Evolutionary conservation across 805 yeast genomes (phyloP), one percentile per base, ranked within the genome.

Genomic region (Ogataea ramenticola): DNA sequence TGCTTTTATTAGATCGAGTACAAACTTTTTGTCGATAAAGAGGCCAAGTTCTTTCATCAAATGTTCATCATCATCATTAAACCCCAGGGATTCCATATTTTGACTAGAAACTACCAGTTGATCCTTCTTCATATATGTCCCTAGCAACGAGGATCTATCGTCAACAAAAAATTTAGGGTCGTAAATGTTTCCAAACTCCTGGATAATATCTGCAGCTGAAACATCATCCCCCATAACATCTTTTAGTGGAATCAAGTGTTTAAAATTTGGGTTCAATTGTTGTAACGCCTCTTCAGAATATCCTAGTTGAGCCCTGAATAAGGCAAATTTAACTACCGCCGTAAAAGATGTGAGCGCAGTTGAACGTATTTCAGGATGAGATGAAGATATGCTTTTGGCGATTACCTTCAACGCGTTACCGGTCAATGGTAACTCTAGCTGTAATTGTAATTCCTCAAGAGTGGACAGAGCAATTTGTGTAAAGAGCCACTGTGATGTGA

Each of bases 101-200:
- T 64, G 62, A 7, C 57, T 60, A 3, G 65, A 66, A 17, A 79
- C 64, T 2, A 72, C 88, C 19, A 59, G 56, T 60, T 82, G 54
- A 0, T 64, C 51, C 17, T 76, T 62, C 14, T 80, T 85, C 96
- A 96, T 87, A 42, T 83, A 82, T 9, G 85, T 61, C 79, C 89
- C 84, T 0, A 95, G 93, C 9, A 67, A 64, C 54, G 67, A 71
- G 2, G 74, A 65, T 42, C 72, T 74, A 27, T 72, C 72, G 53
- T 83, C 89, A 50, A 82, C 68, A 53, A 64, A 87, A 49, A 68
- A 81, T 1, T 49, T 50, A 1, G 85, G 84, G 20, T 60, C 44
- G 0, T 65, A 60, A 14, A 66, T 60, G 48, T 77, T 76, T 11
- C 56, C 54, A 67, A 83, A 64, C 50, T 85, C 93, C 5, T 54